Conservation (phyloP, 345 rosid species). For the Gossypium turneri region DNA sequence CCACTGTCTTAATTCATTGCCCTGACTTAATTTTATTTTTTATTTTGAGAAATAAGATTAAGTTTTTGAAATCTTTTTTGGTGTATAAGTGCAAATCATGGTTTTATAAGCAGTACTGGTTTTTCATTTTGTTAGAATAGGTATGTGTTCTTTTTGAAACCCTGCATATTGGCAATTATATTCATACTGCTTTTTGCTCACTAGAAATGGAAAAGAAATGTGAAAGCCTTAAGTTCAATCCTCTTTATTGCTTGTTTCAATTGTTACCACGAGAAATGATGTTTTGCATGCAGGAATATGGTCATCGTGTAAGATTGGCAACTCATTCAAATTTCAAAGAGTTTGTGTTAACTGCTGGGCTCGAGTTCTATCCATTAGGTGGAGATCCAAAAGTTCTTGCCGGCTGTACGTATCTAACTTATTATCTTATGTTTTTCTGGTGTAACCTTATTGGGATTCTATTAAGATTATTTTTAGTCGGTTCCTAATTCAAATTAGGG, state of each 20-base stretch:
- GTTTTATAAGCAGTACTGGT: neutral
- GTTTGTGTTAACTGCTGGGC: slow-evolving; percentile 93
- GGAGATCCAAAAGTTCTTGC: slow-evolving; percentile 99
- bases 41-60: neutral
- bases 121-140: neutral
- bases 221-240: neutral
- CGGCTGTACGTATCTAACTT: slow-evolving; percentile 66
- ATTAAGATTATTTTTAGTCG: slow-evolving; percentile 1
- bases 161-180: neutral
- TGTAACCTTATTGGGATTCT: neutral
- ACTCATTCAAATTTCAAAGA: slow-evolving; percentile 98
- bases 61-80: neutral
- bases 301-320: slow-evolving; percentile 99
- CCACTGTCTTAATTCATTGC: neutral
- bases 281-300: slow-evolving; percentile 74
- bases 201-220: neutral
- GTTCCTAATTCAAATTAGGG: slow-evolving; percentile 4
- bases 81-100: neutral
- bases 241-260: neutral
- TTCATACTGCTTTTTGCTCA: neutral
- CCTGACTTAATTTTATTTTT: neutral
- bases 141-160: too few species aligned
- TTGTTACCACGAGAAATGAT: neutral
- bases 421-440: slow-evolving; percentile 10
- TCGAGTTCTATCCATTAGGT: slow-evolving; percentile 93